Base-by-base conservation (phyloP, 805 yeast genomes). In the Saccharomycopsis fodiens region DNA sequence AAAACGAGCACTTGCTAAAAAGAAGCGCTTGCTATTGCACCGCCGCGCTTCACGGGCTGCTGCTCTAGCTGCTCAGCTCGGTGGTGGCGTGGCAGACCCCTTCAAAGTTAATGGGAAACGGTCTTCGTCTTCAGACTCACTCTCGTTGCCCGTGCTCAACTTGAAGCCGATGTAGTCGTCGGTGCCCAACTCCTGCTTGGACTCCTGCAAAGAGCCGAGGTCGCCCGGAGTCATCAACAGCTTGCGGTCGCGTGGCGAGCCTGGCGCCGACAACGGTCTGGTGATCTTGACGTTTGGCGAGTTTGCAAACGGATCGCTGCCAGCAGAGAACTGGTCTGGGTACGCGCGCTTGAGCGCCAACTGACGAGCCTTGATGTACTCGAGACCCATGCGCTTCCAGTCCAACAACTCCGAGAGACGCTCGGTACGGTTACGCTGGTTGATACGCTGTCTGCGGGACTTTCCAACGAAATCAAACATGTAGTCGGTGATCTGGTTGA, bases 371-470 rank as follows among this genome's bases (percentile, higher is more conserved):
- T 91, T 91, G 57, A 86, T 79, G 64, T 91, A 91, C 65, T 93
- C 98, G 44, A 91, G 70, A 0, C 98, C 98, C 97, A 91, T 89
- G 58, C 97, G 77, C 66, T 85, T 86, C 98, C 98, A 91, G 68
- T 91, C 98, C 50, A 91, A 75, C 57, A 91, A 67, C 62, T 93
- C 97, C 42, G 93, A 80, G 52, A 91, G 73, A 56, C 98, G 74
- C 68, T 91, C 98, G 23, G 96, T 93, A 65, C 98, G 78, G 66
- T 91, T 91, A 69, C 98, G 81, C 70, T 91, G 97, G 66, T 93
- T 93, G 67, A 91, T 91, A 67, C 98, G 78, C 65, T 93, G 97
- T 67, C 98, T 84, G 66, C 97, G 81, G 13, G 95, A 83, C 68
- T 93, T 88, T 56, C 76, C 73, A 35, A 87, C 73, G 65, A 91